Base-by-base conservation (phyloP, 495 filamentous ascomycete genomes). In the Aspergillus heteromorphus region DNA sequence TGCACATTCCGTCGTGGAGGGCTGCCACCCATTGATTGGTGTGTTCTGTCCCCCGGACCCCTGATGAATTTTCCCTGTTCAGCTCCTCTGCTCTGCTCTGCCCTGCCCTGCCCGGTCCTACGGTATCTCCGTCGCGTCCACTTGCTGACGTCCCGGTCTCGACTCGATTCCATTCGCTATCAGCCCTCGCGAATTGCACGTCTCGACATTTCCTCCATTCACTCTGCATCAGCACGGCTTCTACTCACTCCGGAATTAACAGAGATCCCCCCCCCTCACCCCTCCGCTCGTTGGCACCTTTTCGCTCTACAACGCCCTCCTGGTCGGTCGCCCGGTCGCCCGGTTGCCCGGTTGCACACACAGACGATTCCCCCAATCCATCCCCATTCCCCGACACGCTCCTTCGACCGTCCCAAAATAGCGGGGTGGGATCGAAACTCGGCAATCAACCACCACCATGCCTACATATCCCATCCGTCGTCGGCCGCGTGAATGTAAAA, bases 401-500 rank as follows among this genome's bases (percentile, higher is more conserved):
- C 31, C 29, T 42, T 53, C 51, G 20, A 42, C 51, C 54, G 41
- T 31, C 48, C 45, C 45, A 51, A 20, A 52, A 31, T 50, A 58
- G 50, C 57, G 58, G 54, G 59, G 57, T 53, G 56, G 47, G 53
- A 59, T 57, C 30, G 43, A 21, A 38, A 40, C 51, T 25, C 20
- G 51, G 38, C 41, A 61, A 49, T 30, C 34, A 48, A 36, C 19
- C 48, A 50, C 19, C 48, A 50, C 48, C 42, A 66, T 73, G 69
- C 69, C 69, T 54, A 65, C 66, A 13, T 73, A 73, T 53, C 72
- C 73, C 43, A 69, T 75, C 51, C 73, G 73, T 40, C 74, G 74
- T 56, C 65, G 73, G 48, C 73, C 74, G 42, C 74, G 74, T 56
- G 73, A 76, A 55, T 75, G 73, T 56, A 77, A 77, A 65, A 75